Conservation (phyloP, 225 moss, liverwort and hornwort species). For the Pseudisothecium myosuroides region DNA sequence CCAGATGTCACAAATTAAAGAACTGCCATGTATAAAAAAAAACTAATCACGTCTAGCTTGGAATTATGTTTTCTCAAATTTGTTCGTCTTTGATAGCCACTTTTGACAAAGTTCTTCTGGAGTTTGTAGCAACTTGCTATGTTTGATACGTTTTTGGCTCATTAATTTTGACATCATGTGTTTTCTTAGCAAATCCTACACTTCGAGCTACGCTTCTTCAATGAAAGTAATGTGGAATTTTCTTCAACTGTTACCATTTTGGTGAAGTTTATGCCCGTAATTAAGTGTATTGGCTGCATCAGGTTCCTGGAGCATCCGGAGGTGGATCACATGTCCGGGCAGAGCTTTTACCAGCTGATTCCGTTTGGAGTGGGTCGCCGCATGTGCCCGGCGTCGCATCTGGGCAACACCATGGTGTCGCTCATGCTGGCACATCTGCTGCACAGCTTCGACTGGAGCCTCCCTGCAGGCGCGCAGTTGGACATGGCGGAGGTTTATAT, state of each 20-base stretch:
- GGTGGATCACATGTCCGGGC: constrained; percentile 10
- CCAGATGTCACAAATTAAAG: not conserved
- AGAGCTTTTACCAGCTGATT: constrained; percentile 26
- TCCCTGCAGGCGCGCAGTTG: not conserved
- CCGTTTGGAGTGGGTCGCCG: constrained; percentile 56
- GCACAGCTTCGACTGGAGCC: constrained; percentile 29
- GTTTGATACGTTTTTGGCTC: not conserved
- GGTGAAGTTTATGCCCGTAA: not conserved
- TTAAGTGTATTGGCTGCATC: not conserved
- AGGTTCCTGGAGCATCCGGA: constrained; percentile 27
- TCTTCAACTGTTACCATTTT: not conserved
- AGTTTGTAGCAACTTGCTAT: not conserved
- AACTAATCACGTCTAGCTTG: not conserved
- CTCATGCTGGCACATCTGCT: constrained; percentile 26
- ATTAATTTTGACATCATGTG: not conserved
- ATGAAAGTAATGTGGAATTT: not conserved
- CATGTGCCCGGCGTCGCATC: constrained; percentile 31
- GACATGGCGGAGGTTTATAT: constrained; percentile 19
- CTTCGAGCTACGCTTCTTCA: not conserved
- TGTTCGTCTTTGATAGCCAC: not conserved
- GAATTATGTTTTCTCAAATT: not conserved
- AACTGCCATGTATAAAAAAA: not conserved
- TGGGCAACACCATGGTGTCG: constrained; percentile 29
- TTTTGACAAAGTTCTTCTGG: not conserved
- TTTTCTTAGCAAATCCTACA: not conserved